Conservation (phyloP, 352 stramenopile genomes). For the Globisporangium canariense region DNA sequence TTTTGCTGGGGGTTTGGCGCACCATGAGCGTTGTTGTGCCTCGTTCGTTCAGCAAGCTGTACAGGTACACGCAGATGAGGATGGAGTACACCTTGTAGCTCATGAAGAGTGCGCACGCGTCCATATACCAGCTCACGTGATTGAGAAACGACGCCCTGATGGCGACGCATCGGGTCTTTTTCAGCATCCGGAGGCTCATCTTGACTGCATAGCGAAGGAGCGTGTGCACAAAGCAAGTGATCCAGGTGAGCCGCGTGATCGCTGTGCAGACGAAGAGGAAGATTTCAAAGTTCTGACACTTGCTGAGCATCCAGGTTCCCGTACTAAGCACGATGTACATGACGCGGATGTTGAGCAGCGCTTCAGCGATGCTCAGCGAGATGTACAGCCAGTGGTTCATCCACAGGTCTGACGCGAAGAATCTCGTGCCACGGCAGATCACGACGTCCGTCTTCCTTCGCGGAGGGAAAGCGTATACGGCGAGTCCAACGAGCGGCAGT, state of each 20-base stretch:
- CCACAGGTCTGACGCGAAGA: constrained; percentile 55
- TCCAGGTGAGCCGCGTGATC: constrained; percentile 43
- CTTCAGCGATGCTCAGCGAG: constrained; percentile 44
- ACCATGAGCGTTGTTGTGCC: constrained; percentile 24
- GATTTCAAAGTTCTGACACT: constrained; percentile 31
- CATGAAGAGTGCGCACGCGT: constrained; percentile 11
- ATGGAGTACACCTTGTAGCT: constrained; percentile 35
- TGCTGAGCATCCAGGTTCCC: constrained; percentile 49
- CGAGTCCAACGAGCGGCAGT: constrained; percentile 36
- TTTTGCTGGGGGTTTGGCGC: constrained; percentile 7
- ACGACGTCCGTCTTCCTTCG: constrained; percentile 30
- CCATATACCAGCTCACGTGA: neutral
- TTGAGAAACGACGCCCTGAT: neutral
- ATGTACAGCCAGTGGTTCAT: constrained; percentile 72
- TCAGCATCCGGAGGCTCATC: constrained; percentile 35
- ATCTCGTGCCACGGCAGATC: constrained; percentile 27
- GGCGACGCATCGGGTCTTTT: constrained; percentile 21
- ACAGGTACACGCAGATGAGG: constrained; percentile 20
- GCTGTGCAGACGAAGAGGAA: constrained; percentile 49
- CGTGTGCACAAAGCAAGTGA: constrained; percentile 48
- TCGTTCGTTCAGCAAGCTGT: constrained; percentile 15
- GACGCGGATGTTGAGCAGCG: constrained; percentile 35
- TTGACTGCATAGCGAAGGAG: constrained; percentile 28
- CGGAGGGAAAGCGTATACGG: constrained; percentile 29
- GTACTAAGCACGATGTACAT: constrained; percentile 44